These are phyloP conservation scores for Emergomyces orientalis DNA, from an alignment of 2,329 filamentous ascomycete species.

Conservation along the genomic window DNA sequence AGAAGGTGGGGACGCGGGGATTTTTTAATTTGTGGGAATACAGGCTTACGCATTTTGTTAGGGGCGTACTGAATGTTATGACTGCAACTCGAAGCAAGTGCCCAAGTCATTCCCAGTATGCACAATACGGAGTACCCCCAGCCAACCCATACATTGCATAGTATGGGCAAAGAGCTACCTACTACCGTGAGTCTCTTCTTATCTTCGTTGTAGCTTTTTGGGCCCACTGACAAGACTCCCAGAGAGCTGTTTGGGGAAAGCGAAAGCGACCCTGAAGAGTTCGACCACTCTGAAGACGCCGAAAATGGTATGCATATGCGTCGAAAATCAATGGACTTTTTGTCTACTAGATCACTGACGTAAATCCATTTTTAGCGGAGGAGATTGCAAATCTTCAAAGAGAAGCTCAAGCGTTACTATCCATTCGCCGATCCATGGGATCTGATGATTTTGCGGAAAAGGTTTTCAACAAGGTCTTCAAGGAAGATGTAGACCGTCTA, in stretches of 20 bases:
- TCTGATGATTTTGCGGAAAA: constrained; percentile 65
- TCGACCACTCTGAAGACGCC: constrained; percentile 70
- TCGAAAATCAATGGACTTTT: not conserved
- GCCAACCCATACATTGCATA: constrained; percentile 95
- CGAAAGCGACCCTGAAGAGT: constrained; percentile 69
- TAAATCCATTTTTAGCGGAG: constrained; percentile 41
- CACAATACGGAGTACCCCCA: constrained; percentile 92
- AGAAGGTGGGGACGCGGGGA: constrained; percentile 48
- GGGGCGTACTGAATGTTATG: constrained; percentile 87
- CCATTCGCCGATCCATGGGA: constrained; percentile 71
- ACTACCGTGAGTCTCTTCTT: constrained; percentile 50
- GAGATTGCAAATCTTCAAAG: constrained; percentile 82
- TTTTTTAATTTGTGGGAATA: constrained; percentile 6
- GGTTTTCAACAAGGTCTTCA: constrained; percentile 90
- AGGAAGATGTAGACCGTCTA: constrained; percentile 70
- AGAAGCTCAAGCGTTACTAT: constrained; percentile 74
- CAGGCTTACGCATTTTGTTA: constrained; percentile 19
- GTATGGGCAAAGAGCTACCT: constrained; percentile 98
- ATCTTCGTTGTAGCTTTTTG: not conserved
- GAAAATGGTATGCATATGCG: constrained; percentile 57
- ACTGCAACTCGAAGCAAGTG: constrained; percentile 80
- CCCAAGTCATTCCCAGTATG: constrained; percentile 94
- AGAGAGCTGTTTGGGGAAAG: constrained; percentile 83
- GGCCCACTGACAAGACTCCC: constrained; percentile 20
- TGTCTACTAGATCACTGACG: not conserved